These are phyloP conservation scores for Rehmannia glutinosa DNA, from an alignment of 257 asterid genomes.

Conservation along the genomic window DNA sequence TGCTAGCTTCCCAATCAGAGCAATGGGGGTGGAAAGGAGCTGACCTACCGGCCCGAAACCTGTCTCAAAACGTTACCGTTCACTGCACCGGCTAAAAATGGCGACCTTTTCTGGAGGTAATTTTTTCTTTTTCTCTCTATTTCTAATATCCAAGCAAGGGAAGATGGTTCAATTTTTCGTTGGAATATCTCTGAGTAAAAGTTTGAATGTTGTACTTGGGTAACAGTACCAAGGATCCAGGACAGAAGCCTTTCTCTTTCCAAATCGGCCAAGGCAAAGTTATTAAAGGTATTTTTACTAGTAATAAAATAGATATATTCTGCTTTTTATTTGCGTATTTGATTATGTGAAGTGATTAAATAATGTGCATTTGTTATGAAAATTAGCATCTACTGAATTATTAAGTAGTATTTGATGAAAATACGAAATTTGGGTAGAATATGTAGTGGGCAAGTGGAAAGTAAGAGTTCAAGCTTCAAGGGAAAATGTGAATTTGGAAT, in stretches of 20 bases:
- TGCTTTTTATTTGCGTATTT: not conserved
- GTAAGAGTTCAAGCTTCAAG: too few relatives aligned
- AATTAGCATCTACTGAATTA: too few relatives aligned
- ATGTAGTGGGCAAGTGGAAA: too few relatives aligned
- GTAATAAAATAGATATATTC: not conserved
- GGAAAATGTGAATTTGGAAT: too few relatives aligned
- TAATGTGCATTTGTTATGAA: not conserved
- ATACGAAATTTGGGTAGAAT: too few relatives aligned
- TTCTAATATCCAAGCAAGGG: not conserved
- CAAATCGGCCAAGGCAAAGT: conserved; percentile 72
- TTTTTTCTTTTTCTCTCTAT: not conserved
- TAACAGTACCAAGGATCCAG: conserved; percentile 88
- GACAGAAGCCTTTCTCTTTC: conserved; percentile 84
- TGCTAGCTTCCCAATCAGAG: conserved; percentile 24
- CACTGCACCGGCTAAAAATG: conserved; percentile 92
- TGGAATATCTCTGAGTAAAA: too few relatives aligned
- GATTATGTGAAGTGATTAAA: not conserved
- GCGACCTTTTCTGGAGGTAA: conserved; percentile 95
- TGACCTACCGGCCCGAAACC: conserved; percentile 69
- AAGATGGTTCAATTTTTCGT: too few relatives aligned
- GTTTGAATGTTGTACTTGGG: not conserved
- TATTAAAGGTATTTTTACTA: conserved; percentile 16
- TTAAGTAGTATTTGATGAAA: too few relatives aligned
- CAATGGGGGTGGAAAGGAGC: conserved; percentile 88
- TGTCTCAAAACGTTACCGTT: conserved; percentile 67